Evolutionary conservation across 2,329 filamentous ascomycete genomes (phyloP).

Genomic region (Xylaria sp.): DNA sequence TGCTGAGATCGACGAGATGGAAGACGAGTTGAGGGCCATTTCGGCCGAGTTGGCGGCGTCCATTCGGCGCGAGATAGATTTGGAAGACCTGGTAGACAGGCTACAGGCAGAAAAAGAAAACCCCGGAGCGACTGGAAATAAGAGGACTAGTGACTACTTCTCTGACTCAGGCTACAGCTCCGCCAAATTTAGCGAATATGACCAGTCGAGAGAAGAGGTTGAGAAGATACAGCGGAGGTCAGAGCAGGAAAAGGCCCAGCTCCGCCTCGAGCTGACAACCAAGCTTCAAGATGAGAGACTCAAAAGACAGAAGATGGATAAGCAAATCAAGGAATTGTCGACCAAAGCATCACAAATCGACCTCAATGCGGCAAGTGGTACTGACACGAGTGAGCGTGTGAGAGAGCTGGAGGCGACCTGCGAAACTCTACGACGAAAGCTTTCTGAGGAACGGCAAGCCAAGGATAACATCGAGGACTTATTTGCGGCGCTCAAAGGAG

Average conservation of each 20-base stretch:
- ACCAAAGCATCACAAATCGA: slow-evolving; percentile 76
- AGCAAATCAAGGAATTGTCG: slow-evolving; percentile 84
- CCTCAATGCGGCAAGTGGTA: slow-evolving; percentile 63
- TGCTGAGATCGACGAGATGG: slow-evolving; percentile 82
- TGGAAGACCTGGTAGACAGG: slow-evolving; percentile 92
- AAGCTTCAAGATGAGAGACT: slow-evolving; percentile 89
- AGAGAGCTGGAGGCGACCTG: slow-evolving; percentile 83
- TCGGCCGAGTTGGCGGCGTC: slow-evolving; percentile 92
- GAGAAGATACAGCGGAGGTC: slow-evolving; percentile 84
- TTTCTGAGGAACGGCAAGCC: slow-evolving; percentile 85
- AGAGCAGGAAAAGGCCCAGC: slow-evolving; percentile 90
- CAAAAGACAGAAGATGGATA: slow-evolving; percentile 79
- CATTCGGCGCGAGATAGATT: slow-evolving; percentile 93
- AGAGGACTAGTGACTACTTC: slow-evolving; percentile 95
- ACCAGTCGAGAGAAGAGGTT: slow-evolving; percentile 75
- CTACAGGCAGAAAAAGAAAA: slow-evolving; percentile 80
- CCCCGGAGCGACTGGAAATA: slow-evolving; percentile 64
- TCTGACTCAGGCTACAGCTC: slow-evolving; percentile 95
- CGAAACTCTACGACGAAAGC: slow-evolving; percentile 83
- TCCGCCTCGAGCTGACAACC: slow-evolving; percentile 84
- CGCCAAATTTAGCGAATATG: slow-evolving; percentile 76
- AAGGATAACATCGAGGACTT: slow-evolving; percentile 96
- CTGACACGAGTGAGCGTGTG: slow-evolving; percentile 70
- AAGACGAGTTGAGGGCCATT: slow-evolving; percentile 93
- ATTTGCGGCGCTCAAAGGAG: slow-evolving; percentile 81